A percentile compares a stretch with the other conserved stretches of the same genome.
Conservation (phyloP, 2,329 filamentous ascomycete species). For the Colletotrichum siamense region DNA sequence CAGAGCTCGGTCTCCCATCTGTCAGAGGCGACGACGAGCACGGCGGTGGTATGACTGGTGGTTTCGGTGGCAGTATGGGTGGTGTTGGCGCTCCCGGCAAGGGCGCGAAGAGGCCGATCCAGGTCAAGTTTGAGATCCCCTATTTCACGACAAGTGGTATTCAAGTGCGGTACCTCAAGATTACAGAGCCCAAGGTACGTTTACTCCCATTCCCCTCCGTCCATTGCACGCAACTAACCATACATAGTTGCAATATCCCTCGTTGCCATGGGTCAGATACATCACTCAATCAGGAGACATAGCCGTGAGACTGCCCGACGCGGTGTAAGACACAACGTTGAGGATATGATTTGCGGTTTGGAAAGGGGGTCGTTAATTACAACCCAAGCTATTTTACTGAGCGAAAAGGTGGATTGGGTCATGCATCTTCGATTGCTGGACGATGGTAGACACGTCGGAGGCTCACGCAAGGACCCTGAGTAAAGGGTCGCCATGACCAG, state of each 20-base stretch:
- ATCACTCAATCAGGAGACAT: conserved; percentile 99
- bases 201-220: conserved; percentile 30
- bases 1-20: conserved; percentile 90
- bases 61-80: conserved; percentile 96
- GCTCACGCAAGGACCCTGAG: neutral
- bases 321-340: conserved; percentile 60
- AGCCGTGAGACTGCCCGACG: conserved; percentile 91
- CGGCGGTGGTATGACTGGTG: conserved; percentile 96
- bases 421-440: neutral
- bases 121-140: conserved; percentile 99
- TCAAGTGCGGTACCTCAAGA: conserved; percentile 97
- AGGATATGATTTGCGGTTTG: neutral
- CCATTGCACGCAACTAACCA: neutral
- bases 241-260: conserved; percentile 91
- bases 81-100: conserved; percentile 80
- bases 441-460: neutral
- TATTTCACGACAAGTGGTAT: conserved; percentile 99
- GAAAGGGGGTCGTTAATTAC: neutral
- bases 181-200: conserved; percentile 95
- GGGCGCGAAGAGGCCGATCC: conserved; percentile 90
- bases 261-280: conserved; percentile 96
- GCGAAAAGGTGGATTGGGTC: neutral
- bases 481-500: neutral
- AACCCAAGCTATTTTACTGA: neutral
- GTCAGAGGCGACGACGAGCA: conserved; percentile 95